Evolutionary conservation across 208 protist genomes (phyloP), one percentile per base, ranked within the genome.

Genomic region (Leishmania arabica): DNA sequence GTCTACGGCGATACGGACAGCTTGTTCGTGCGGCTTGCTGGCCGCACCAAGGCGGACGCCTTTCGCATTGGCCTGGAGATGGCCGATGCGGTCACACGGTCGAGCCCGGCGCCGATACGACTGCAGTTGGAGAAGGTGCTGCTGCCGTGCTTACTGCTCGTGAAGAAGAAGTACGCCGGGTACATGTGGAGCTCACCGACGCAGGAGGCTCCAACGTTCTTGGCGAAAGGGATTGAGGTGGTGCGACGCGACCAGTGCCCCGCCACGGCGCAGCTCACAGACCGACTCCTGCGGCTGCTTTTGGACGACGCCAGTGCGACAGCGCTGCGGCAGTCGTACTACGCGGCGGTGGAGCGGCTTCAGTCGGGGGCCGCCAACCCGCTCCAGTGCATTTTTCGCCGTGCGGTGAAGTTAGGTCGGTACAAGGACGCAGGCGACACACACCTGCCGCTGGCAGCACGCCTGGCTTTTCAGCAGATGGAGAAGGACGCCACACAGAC

Each of bases 41-140:
- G 89, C 21, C 84, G 91, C 60, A 94, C 79, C 34, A 84, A 86
- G 71, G 77, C 78, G 34, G 95, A 97, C 78, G 92, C 91, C 1
- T 96, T 95, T 79, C 74, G 40, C 53, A 58, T 98, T 47, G 95
- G 89, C 24, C 81, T 89, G 49, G 82, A 87, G 62, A 98, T 98
- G 82, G 94, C 97, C 42, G 76, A 86, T 42, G 95, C 95, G 27
- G 89, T 98, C 65, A 98, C 99, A 47, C 99, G 99, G 1, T 95
- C 99, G 0, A 96, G 98, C 79, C 91, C 94, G 24, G 86, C 83
- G 31, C 99, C 99, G 31, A 99, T 99, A 66, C 96, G 95, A 49
- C 93, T 99, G 53, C 98, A 99, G 89, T 99, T 99, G 77, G 99
- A 99, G 89, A 99, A 99, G 89, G 97, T 99, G 24, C 99, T 99